These are phyloP conservation scores for Rhododendron molle DNA, from an alignment of 148 eudicot species.

Conservation along the genomic window DNA sequence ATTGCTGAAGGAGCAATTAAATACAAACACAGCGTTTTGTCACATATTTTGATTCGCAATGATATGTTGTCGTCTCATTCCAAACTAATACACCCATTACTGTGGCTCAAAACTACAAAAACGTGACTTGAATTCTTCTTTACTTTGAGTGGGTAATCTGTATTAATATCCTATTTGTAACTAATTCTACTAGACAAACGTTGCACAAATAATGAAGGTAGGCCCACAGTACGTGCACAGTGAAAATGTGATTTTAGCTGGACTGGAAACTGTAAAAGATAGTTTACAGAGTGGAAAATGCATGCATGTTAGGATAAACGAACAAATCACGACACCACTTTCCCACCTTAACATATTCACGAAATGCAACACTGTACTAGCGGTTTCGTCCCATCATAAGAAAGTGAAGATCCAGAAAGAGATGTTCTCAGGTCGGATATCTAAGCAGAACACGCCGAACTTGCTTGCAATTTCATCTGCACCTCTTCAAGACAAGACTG, in stretches of 20 bases:
- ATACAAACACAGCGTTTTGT: no score
- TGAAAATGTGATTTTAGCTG: neutral
- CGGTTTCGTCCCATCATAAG: neutral
- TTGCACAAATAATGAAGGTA: no score
- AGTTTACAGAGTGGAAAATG: neutral
- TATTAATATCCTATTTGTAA: no score
- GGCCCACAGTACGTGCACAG: no score
- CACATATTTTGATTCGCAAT: no score
- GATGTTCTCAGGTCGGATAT: neutral
- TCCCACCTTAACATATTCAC: neutral
- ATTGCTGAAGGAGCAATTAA: neutral
- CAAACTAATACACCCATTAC: no score
- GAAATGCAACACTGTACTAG: neutral
- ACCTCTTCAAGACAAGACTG: slow-evolving; percentile 54
- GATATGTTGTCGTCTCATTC: neutral
- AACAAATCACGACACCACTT: neutral
- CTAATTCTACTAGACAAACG: no score
- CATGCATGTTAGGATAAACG: neutral
- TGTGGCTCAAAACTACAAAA: no score
- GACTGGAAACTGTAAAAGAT: neutral
- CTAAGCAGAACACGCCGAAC: slow-evolving; percentile 9
- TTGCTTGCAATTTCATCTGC: slow-evolving; percentile 34
- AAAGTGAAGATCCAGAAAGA: neutral
- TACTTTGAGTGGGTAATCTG: no score
- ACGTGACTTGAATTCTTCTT: no score